These are phyloP conservation scores for Goniomonas avonlea DNA, from an alignment of 78 protist species.

Conservation along the genomic window DNA sequence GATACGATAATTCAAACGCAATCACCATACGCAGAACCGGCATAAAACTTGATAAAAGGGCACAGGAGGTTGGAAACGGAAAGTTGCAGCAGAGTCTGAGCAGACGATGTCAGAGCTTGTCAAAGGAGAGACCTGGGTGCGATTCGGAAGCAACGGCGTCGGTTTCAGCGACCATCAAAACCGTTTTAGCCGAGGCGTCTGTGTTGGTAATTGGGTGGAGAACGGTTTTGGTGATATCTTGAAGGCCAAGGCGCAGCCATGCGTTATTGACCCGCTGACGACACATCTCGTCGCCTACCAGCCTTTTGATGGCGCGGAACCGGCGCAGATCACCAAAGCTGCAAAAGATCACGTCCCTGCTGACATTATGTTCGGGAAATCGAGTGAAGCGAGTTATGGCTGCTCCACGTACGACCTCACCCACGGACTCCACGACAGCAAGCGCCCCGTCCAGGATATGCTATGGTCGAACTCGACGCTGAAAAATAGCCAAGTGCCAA, in stretches of 20 bases:
- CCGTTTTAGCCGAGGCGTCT: background rate
- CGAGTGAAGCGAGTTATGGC: background rate
- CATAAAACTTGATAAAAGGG: too few relatives aligned
- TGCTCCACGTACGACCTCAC: background rate
- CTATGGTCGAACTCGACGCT: background rate
- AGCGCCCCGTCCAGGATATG: background rate
- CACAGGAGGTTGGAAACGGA: too few relatives aligned
- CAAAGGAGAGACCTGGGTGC: slow-evolving; percentile 25
- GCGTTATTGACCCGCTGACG: too few relatives aligned
- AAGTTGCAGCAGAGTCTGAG: too few relatives aligned
- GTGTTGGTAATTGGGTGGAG: slow-evolving; percentile 8
- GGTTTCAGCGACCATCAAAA: slow-evolving; percentile 5
- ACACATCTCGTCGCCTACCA: too few relatives aligned
- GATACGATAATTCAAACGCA: too few relatives aligned
- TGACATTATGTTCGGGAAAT: background rate
- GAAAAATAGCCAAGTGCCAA: background rate
- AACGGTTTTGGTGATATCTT: background rate
- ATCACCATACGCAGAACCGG: too few relatives aligned
- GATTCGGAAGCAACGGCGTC: background rate
- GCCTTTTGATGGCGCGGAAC: background rate
- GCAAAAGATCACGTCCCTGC: background rate
- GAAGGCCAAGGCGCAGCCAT: too few relatives aligned
- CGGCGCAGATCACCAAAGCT: background rate
- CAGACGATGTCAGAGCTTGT: too few relatives aligned
- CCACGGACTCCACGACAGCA: background rate